These are phyloP conservation scores for Oryza officinalis DNA, from an alignment of 176 grass and related monocot species.

Conservation along the genomic window DNA sequence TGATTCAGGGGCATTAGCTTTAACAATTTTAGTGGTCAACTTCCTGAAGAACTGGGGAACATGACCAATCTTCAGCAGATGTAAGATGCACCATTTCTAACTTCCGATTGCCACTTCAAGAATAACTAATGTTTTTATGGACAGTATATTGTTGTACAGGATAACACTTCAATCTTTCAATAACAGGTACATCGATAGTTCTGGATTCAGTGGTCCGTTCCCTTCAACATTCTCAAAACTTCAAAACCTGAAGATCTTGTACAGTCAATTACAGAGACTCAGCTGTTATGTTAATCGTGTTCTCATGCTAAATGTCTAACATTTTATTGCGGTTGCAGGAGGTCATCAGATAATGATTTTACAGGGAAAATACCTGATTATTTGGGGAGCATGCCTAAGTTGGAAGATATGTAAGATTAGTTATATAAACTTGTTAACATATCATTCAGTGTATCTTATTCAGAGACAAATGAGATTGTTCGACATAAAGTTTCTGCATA, in stretches of 20 bases:
- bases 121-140: background rate
- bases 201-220: slow-evolving; percentile 62
- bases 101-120: background rate
- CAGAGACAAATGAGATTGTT: background rate
- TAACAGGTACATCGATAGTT: slow-evolving; percentile 64
- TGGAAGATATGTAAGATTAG: slow-evolving; percentile 31
- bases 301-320: slow-evolving; percentile 5
- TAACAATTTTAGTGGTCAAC: slow-evolving; percentile 52
- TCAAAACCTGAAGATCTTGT: slow-evolving; percentile 49
- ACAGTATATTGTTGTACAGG: background rate
- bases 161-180: background rate
- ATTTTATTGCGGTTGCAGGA: slow-evolving; percentile 28
- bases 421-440: background rate
- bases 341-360: slow-evolving; percentile 49
- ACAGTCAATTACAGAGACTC: background rate
- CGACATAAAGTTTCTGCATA: background rate
- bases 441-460: background rate
- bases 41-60: slow-evolving; percentile 54
- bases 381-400: slow-evolving; percentile 43
- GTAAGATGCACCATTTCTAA: background rate
- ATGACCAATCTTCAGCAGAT: slow-evolving; percentile 45
- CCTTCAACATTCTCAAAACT: slow-evolving; percentile 64
- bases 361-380: slow-evolving; percentile 57
- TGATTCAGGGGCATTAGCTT: slow-evolving; percentile 34
- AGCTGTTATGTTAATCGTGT: background rate